phyloP scores from a whole-genome alignment of 768 basidiomycete genomes.

The Suillus clintonianus region DNA sequence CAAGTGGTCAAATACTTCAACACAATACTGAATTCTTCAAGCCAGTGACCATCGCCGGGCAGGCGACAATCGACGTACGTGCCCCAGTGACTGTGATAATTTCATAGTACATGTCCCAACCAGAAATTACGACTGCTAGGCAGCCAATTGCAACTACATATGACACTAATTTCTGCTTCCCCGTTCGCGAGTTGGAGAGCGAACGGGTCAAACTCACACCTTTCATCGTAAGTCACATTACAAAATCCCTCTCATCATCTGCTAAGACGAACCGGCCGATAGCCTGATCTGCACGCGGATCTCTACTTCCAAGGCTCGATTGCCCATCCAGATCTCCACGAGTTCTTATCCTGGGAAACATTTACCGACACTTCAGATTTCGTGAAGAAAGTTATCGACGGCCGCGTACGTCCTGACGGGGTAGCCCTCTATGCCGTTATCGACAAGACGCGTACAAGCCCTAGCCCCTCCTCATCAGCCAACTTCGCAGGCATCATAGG shows the following conservation, averaged over 20 bases:
- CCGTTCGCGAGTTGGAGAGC: slow-evolving; percentile 48
- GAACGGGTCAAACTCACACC: slow-evolving; percentile 50
- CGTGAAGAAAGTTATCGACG: slow-evolving; percentile 34
- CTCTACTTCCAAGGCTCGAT: slow-evolving; percentile 37
- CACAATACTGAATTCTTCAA: no score
- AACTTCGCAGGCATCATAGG: slow-evolving; percentile 55
- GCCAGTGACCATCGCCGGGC: neutral
- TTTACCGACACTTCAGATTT: slow-evolving; percentile 41
- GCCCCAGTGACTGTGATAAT: neutral
- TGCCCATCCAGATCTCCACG: slow-evolving; percentile 42
- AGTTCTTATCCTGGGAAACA: slow-evolving; percentile 54
- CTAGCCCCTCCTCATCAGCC: neutral
- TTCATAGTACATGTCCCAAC: neutral
- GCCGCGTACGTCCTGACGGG: slow-evolving; percentile 36
- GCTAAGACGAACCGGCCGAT: neutral
- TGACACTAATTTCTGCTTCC: slow-evolving; percentile 54
- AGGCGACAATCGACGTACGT: neutral
- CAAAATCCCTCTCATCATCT: neutral
- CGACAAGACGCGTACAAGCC: slow-evolving; percentile 43
- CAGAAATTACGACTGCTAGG: neutral
- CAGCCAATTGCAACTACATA: slow-evolving; percentile 15
- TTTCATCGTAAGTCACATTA: slow-evolving; percentile 34
- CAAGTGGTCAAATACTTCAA: no score
- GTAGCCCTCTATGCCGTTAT: slow-evolving; percentile 51
- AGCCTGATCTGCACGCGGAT: slow-evolving; percentile 49